Evolutionary conservation across 1,284 basidiomycete species (phyloP), one percentile per base, ranked within the genome.

Genomic region (Cryptococcus deneoformans): DNA sequence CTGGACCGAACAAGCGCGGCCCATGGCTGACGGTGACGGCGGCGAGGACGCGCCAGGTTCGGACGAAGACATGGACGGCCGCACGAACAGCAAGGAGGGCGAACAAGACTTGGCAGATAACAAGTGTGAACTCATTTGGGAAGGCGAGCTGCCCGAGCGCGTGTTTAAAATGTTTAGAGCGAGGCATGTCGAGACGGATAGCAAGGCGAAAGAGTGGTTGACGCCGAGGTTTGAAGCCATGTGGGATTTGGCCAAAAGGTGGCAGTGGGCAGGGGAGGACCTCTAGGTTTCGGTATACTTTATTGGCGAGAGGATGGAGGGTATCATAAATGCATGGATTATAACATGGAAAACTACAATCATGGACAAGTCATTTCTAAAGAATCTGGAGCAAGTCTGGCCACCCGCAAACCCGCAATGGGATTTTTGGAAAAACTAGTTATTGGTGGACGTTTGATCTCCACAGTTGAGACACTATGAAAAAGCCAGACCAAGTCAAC

Each of bases 1-100:
- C 42, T 99, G 95, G 95, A 96, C 90, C 0, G 92, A 97, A 73
- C 85, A 90, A 43, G 89, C 92, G 0, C 84, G 90, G 29, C 86
- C 90, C 12, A 82, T 89, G 36, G 87, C 85, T 39, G 6, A 85
- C 86, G 42, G 80, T 80, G 2, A 81, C 20, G 20, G 20, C 20
- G 81, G 79, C 5, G 43, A 45, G n/a, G 20, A 20, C 20, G 20
- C 20, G 20, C 20, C 20, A 20, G 20, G 20, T 20, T 20, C 20
- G 20, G 20, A 20, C 20, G 20, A 20, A 80, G 77, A 1, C 81
- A 83, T 60, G 20, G 20, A 20, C 20, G 20, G 20, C 20, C 20
- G 20, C 20, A 20, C 20, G 20, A 20, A 20, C 20, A 20, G 20
- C 20, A 60, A 58, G 50, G 62, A 72, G 46, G 78, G 70, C 0